Conservation (phyloP, 169 alveolate species). For the Cryptosporidium felis region DNA sequence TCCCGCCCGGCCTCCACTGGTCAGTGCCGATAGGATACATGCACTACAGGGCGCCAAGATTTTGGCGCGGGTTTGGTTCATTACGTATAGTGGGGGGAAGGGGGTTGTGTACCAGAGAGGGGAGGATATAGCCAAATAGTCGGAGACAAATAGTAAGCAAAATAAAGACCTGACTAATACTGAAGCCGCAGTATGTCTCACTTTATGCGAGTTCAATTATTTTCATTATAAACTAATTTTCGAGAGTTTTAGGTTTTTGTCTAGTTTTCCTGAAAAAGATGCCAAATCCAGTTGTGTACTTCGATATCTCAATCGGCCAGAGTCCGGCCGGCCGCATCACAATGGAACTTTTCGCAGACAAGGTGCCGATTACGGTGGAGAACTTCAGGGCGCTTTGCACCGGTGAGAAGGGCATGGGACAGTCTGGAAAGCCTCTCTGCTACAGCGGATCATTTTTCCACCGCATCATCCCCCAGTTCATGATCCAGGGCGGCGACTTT, state of each 20-base stretch:
- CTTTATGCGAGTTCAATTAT: background rate
- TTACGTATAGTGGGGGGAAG: conserved; percentile 38
- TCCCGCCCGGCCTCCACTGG: background rate
- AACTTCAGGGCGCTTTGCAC: conserved; percentile 89
- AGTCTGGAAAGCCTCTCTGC: conserved; percentile 88
- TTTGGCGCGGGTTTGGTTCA: background rate
- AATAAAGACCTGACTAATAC: too few relatives aligned
- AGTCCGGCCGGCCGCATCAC: conserved; percentile 88
- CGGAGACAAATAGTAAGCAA: too few relatives aligned
- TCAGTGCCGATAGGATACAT: background rate
- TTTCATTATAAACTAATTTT: background rate
- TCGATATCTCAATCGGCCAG: conserved; percentile 81
- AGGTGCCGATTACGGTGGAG: conserved; percentile 87
- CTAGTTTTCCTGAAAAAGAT: background rate
- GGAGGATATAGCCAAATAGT: too few relatives aligned
- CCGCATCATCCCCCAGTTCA: conserved; percentile 83
- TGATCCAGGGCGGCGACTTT: conserved; percentile 91
- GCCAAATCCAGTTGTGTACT: conserved; percentile 74
- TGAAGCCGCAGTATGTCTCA: too few relatives aligned
- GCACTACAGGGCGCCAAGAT: background rate
- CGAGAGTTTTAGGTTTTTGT: background rate
- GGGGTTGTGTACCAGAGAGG: background rate
- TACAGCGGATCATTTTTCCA: conserved; percentile 88
- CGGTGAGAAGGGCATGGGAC: conserved; percentile 87
- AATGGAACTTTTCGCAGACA: conserved; percentile 91